A percentile compares a stretch with the other conserved stretches of the same genome.
phyloP scores from a whole-genome alignment of 2,329 filamentous ascomycete genomes.

The Scolecobasidium constrictum region DNA sequence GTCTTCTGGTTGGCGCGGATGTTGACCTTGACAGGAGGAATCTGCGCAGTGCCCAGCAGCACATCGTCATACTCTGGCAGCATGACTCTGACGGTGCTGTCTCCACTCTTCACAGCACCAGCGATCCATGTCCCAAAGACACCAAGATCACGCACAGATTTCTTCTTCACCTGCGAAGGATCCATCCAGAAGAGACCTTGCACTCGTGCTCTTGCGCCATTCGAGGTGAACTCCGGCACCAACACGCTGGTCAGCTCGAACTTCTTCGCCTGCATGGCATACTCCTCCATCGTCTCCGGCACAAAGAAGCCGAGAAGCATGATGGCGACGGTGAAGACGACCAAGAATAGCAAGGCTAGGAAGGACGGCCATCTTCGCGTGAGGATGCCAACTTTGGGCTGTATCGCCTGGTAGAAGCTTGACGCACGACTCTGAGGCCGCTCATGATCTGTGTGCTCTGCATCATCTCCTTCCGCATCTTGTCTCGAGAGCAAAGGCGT shows the following conservation, averaged over 20 bases:
- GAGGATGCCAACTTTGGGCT: conserved; percentile 1
- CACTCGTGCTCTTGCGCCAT: conserved; percentile 68
- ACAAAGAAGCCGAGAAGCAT: conserved; percentile 71
- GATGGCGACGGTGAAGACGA: conserved; percentile 51
- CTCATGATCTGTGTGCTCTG: conserved; percentile 17
- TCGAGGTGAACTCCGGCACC: conserved; percentile 70
- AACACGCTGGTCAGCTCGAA: conserved; percentile 76
- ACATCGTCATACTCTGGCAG: conserved; percentile 74
- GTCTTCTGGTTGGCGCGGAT: conserved; percentile 71
- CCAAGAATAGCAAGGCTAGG: conserved; percentile 59
- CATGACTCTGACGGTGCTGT: conserved; percentile 64
- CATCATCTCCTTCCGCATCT: conserved; percentile 16
- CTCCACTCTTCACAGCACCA: conserved; percentile 59
- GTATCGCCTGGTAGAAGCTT: conserved; percentile 20
- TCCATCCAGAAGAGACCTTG: conserved; percentile 77
- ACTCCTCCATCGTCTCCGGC: conserved; percentile 71
- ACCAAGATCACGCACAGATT: conserved; percentile 64
- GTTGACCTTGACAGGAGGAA: conserved; percentile 67
- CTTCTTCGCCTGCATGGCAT: conserved; percentile 71
- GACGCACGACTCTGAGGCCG: conserved; percentile 24
- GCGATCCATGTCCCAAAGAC: conserved; percentile 71
- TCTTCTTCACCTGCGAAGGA: conserved; percentile 60
- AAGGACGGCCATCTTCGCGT: conserved; percentile 62
- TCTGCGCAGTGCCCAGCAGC: conserved; percentile 62
- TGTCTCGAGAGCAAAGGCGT: conserved; percentile 27